Evolutionary conservation across 495 filamentous ascomycete genomes (phyloP).

Genomic region (Penicillium maclennaniae): DNA sequence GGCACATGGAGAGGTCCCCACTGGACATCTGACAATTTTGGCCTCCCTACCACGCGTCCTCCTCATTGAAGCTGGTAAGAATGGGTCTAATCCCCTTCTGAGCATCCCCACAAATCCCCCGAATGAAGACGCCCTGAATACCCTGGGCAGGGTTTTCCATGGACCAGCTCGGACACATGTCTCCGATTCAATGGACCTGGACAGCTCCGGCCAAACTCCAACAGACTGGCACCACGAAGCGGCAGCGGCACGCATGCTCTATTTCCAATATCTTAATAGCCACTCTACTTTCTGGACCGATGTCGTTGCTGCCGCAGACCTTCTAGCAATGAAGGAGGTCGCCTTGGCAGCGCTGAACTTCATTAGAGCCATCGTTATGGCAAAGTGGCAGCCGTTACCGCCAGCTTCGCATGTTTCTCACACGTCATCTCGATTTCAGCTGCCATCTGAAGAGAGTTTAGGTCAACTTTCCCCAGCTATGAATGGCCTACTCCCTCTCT

Average conservation of each 20-base stretch:
- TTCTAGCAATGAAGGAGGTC: slow-evolving; percentile 54
- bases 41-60: slow-evolving; percentile 54
- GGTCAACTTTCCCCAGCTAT: slow-evolving; percentile 33
- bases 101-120: slow-evolving; percentile 48
- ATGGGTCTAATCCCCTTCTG: slow-evolving; percentile 43
- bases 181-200: slow-evolving; percentile 30
- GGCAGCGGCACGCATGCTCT: slow-evolving; percentile 54
- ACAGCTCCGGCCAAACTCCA: slow-evolving; percentile 32
- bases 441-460: slow-evolving; percentile 42
- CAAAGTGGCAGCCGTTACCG: slow-evolving; percentile 48
- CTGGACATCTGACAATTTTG: slow-evolving; percentile 53
- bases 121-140: slow-evolving; percentile 51
- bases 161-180: slow-evolving; percentile 38
- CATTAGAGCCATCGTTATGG: slow-evolving; percentile 50
- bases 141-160: slow-evolving; percentile 52
- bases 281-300: slow-evolving; percentile 49
- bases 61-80: slow-evolving; percentile 48
- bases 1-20: slow-evolving; percentile 48
- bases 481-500: slow-evolving; percentile 39
- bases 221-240: slow-evolving; percentile 44
- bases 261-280: slow-evolving; percentile 51
- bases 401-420: slow-evolving; percentile 14
- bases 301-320: slow-evolving; percentile 51
- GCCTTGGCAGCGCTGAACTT: slow-evolving; percentile 54
- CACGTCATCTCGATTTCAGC: slow-evolving; percentile 32